A percentile compares a stretch with the other conserved stretches of the same genome.
These are phyloP conservation scores for Penstemon barbatus DNA, from an alignment of 257 asterid species.

Conservation along the genomic window DNA sequence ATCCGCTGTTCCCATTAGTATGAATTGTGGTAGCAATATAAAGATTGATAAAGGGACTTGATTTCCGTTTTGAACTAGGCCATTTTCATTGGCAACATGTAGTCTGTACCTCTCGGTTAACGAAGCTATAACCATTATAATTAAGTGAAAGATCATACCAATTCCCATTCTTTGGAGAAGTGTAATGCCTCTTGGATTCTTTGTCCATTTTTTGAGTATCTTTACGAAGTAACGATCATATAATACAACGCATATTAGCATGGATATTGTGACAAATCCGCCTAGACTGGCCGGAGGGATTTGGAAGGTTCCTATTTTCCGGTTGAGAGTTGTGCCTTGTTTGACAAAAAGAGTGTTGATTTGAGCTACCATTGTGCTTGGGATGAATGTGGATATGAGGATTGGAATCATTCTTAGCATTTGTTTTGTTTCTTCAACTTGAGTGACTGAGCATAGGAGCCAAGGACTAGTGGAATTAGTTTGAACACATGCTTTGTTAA, in stretches of 20 bases:
- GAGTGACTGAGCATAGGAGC: conserved; percentile 70
- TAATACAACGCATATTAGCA: conserved; percentile 64
- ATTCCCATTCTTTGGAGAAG: conserved; percentile 81
- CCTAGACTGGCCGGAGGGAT: conserved; percentile 79
- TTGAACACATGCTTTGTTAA: conserved; percentile 72
- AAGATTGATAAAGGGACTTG: conserved; percentile 67
- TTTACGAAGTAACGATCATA: conserved; percentile 63
- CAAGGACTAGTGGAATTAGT: conserved; percentile 55
- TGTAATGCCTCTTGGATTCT: conserved; percentile 73
- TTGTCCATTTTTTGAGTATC: conserved; percentile 44
- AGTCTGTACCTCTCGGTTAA: conserved; percentile 54
- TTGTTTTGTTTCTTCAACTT: conserved; percentile 85
- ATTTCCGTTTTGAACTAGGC: conserved; percentile 36
- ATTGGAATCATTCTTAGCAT: conserved; percentile 81
- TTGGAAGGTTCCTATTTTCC: conserved; percentile 49
- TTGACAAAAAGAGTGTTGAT: conserved; percentile 65
- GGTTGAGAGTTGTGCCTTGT: conserved; percentile 72
- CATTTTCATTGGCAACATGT: conserved; percentile 47
- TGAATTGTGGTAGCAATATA: conserved; percentile 66
- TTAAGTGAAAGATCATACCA: conserved; percentile 61
- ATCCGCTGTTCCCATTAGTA: conserved; percentile 80
- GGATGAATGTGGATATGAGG: conserved; percentile 56
- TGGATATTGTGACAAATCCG: conserved; percentile 73
- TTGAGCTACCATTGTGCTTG: conserved; percentile 78
- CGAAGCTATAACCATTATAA: conserved; percentile 66